Evolutionary conservation across 768 basidiomycete genomes (phyloP), one percentile per base, ranked within the genome.

Genomic region (Russula abietina): DNA sequence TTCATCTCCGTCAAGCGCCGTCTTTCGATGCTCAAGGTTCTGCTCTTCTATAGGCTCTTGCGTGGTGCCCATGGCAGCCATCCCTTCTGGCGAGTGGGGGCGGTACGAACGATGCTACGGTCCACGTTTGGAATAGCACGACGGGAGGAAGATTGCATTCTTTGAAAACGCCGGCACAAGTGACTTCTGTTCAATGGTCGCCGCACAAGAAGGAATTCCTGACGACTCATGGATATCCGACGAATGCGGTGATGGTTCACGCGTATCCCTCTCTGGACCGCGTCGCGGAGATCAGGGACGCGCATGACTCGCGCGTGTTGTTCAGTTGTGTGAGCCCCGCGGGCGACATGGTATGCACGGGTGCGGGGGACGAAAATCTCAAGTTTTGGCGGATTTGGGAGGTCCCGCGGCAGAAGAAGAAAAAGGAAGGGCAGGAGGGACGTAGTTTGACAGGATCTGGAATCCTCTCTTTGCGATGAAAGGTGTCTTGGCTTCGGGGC

Each of bases 361-460:
- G 91, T 9, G 93, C 92, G 1, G 89, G 89, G 0, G 97, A 98
- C 70, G 96, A 98, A 79, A 95, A 95, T 70, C 78, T 98, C 69
- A 98, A 98, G 78, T 96, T 96, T 75, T 96, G 94, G 94, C 83
- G 85, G 62, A 80, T 92, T 43, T 91, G 90, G 90, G 89, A 91
- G 54, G 73, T 80, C 46, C 78, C 76, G 10, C 76, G 75, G 66
- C 77, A 71, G 69, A 86, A 81, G 76, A 84, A 83, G 76, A 80
- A 79, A 62, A 78, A 79, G 48, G 76, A 77, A 46, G 74, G 71
- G 33, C 72, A 67, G 70, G 74, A 73, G 19, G 76, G 76, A 67
- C 66, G 60, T 69, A 69, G 67, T 58, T 48, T 60, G 57, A 68
- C 67, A 14, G 67, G 65, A 14, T 68, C 67, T 28, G 76, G 75